phyloP scores from a whole-genome alignment of 1,284 basidiomycete species.

The Ustilago sp. region DNA sequence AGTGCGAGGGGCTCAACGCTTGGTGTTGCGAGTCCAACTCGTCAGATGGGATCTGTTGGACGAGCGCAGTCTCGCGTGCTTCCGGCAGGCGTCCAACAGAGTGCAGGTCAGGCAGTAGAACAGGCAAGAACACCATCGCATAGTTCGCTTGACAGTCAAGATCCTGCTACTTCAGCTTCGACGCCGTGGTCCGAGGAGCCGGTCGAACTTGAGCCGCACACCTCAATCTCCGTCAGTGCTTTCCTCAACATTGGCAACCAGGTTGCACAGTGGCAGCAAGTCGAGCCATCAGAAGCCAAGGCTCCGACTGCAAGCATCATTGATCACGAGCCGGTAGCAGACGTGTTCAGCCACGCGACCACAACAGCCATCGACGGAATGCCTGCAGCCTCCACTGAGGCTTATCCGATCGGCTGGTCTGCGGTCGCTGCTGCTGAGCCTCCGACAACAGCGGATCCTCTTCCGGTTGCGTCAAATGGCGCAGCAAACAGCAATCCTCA shows the following conservation, averaged over 20 bases:
- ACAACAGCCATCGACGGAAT: constrained; percentile 25
- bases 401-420: constrained; percentile 34
- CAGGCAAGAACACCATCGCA: neutral
- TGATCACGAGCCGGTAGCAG: neutral
- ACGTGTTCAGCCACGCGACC: neutral
- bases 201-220: neutral
- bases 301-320: neutral
- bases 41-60: neutral
- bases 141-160: neutral
- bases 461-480: neutral
- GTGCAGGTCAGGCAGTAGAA: neutral
- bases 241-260: constrained; percentile 7
- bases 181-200: constrained; percentile 2
- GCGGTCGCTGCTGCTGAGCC: constrained; percentile 11
- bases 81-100: neutral
- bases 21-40: neutral
- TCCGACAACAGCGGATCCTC: neutral
- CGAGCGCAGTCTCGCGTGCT: neutral
- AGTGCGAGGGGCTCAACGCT: neutral
- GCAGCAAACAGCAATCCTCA: neutral
- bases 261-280: constrained; percentile 14
- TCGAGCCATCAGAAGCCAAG: neutral
- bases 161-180: neutral
- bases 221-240: constrained; percentile 16
- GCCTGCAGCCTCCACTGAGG: constrained; percentile 20